Conservation (phyloP, 148 eudicot genomes). For the Vaccinium myrtillus region DNA sequence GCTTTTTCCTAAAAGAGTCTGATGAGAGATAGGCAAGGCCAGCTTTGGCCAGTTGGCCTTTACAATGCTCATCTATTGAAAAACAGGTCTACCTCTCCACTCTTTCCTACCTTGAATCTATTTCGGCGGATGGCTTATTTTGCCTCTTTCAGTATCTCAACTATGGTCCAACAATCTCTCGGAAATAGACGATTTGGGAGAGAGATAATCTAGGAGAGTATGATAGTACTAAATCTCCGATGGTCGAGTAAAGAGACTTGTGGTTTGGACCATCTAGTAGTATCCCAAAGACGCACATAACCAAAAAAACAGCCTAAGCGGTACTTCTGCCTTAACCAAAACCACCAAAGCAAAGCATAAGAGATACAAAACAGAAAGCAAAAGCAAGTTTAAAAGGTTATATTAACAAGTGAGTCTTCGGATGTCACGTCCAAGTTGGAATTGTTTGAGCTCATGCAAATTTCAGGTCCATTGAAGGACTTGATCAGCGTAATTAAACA, state of each 20-base stretch:
- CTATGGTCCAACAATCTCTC: background rate
- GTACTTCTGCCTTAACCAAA: too few relatives aligned
- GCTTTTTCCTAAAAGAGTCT: background rate
- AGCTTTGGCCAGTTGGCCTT: background rate
- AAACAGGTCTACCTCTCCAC: background rate
- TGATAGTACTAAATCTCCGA: background rate
- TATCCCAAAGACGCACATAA: background rate
- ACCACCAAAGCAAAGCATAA: too few relatives aligned
- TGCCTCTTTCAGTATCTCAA: too few relatives aligned
- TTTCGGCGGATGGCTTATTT: background rate
- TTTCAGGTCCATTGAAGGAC: too few relatives aligned
- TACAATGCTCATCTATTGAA: background rate
- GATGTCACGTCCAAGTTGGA: too few relatives aligned
- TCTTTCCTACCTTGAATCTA: conserved; percentile 1
- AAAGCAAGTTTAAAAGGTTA: too few relatives aligned
- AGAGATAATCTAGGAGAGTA: background rate
- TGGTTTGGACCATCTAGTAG: background rate
- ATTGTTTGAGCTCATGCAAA: too few relatives aligned
- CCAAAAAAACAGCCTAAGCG: too few relatives aligned
- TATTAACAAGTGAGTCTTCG: too few relatives aligned
- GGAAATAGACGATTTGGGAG: background rate
- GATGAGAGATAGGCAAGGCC: background rate
- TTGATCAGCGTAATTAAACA: too few relatives aligned
- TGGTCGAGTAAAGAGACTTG: background rate
- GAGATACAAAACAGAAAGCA: too few relatives aligned